phyloP scores from a whole-genome alignment of 2,329 filamentous ascomycete genomes.

The Apiospora kogelbergensis region DNA sequence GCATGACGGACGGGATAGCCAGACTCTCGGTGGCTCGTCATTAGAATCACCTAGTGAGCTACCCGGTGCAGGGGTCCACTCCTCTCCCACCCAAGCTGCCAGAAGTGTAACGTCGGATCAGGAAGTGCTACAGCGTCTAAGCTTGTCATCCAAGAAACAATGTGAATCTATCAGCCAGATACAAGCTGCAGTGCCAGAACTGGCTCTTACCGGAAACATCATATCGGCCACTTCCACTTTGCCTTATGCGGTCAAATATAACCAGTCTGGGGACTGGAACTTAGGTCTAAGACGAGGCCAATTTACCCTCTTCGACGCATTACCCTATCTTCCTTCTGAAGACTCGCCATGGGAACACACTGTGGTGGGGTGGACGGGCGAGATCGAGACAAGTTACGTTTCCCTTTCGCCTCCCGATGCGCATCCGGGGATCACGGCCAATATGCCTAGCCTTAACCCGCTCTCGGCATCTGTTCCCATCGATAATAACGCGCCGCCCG shows the following conservation, averaged over 20 bases:
- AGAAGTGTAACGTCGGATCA: slow-evolving; percentile 36
- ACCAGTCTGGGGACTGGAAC: slow-evolving; percentile 62
- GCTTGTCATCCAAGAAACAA: slow-evolving; percentile 39
- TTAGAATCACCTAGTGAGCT: background rate
- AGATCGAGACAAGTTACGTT: slow-evolving; percentile 61
- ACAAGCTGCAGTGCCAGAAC: slow-evolving; percentile 54
- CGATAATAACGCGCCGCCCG: slow-evolving; percentile 55
- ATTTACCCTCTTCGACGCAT: slow-evolving; percentile 89
- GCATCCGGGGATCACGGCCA: slow-evolving; percentile 49
- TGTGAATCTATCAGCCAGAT: slow-evolving; percentile 52
- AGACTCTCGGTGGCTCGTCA: background rate
- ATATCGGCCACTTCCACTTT: slow-evolving; percentile 68
- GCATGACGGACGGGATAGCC: too few relatives aligned
- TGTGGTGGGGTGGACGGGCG: slow-evolving; percentile 92
- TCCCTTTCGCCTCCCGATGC: slow-evolving; percentile 47
- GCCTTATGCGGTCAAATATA: slow-evolving; percentile 59
- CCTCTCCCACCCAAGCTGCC: slow-evolving; percentile 26
- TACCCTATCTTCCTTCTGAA: slow-evolving; percentile 82
- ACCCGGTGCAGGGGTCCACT: background rate
- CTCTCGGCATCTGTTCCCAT: slow-evolving; percentile 79
- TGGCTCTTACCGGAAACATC: slow-evolving; percentile 62
- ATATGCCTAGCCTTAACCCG: slow-evolving; percentile 63
- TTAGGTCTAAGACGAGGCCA: slow-evolving; percentile 78
- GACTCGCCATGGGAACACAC: slow-evolving; percentile 87
- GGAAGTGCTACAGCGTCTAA: slow-evolving; percentile 45